Conservation (phyloP, 345 rosid species). For the Reutealis trisperma region DNA sequence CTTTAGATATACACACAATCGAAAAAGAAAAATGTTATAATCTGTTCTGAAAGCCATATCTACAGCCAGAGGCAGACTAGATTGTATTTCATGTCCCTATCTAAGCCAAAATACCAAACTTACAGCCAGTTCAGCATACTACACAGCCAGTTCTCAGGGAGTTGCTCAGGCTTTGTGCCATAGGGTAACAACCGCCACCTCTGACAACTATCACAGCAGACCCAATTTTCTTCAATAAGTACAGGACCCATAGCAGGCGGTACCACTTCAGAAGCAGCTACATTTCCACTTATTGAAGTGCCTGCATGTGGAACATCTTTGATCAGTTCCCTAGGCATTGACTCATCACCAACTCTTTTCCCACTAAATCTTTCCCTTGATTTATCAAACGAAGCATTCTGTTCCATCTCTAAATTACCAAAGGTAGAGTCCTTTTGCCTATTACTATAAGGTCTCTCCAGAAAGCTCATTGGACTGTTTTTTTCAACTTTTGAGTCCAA, state of each 20-base stretch:
- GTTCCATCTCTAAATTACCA: conserved; percentile 25
- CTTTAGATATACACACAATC: neutral
- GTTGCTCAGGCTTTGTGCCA: conserved; percentile 47
- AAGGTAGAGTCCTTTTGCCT: conserved; percentile 28
- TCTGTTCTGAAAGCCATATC: neutral
- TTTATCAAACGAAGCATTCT: conserved; percentile 25
- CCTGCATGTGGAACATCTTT: conserved; percentile 30
- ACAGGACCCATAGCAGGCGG: conserved; percentile 33
- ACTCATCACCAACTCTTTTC: conserved; percentile 31
- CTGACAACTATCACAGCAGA: conserved; percentile 57
- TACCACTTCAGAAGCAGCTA: conserved; percentile 32
- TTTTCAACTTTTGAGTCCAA: conserved; percentile 24
- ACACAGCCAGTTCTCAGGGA: conserved; percentile 74
- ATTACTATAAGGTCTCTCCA: conserved; percentile 25
- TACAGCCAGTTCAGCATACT: conserved; percentile 85
- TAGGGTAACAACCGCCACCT: conserved; percentile 72
- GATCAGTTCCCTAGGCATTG: conserved; percentile 20
- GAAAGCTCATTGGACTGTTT: neutral
- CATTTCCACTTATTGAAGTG: conserved; percentile 28
- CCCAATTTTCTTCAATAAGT: conserved; percentile 56
- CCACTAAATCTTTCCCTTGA: conserved; percentile 36
- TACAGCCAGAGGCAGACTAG: neutral
- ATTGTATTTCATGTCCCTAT: neutral
- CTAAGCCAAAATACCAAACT: conserved; percentile 32
- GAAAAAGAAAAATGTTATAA: neutral